phyloP scores from a whole-genome alignment of 2,329 filamentous ascomycete species.

The Verticillium nonalfalfae region DNA sequence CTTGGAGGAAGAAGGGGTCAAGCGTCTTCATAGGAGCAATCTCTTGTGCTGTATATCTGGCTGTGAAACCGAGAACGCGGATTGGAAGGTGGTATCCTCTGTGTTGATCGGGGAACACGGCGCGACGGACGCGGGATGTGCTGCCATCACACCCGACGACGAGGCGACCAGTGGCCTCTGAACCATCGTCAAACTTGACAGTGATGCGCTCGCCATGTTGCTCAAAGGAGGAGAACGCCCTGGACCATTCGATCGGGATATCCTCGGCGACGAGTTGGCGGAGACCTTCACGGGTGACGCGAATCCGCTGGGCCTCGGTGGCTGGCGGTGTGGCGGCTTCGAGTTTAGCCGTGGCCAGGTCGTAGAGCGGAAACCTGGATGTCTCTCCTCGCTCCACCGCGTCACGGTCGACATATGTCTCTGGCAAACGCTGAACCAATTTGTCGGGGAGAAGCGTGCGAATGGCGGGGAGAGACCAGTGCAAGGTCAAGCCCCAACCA shows the following conservation, averaged over 20 bases:
- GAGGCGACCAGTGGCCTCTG: slow-evolving; percentile 30
- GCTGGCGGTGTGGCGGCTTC: slow-evolving; percentile 33
- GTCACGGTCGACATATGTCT: slow-evolving; percentile 46
- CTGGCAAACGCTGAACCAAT: slow-evolving; percentile 35
- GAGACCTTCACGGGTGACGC: slow-evolving; percentile 40
- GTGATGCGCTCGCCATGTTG: slow-evolving; percentile 21
- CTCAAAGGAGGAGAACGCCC: slow-evolving; percentile 23
- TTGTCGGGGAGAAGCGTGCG: slow-evolving; percentile 41
- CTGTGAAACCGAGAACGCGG: slow-evolving; percentile 38
- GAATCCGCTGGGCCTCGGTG: slow-evolving; percentile 35
- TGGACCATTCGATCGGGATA: slow-evolving; percentile 40
- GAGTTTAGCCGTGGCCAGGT: slow-evolving; percentile 42
- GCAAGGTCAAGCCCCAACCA: slow-evolving; percentile 59
- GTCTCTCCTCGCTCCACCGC: slow-evolving; percentile 38
- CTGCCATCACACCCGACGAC: slow-evolving; percentile 46
- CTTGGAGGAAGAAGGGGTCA: slow-evolving; percentile 50
- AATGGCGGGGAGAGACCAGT: slow-evolving; percentile 52
- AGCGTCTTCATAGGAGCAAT: slow-evolving; percentile 34
- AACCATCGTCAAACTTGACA: slow-evolving; percentile 39
- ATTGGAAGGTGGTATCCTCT: slow-evolving; percentile 37
- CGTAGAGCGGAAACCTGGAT: slow-evolving; percentile 47
- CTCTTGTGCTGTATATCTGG: slow-evolving; percentile 31
- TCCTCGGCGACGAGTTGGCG: slow-evolving; percentile 36
- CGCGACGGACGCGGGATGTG: slow-evolving; percentile 32
- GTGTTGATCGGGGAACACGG: slow-evolving; percentile 24